Percentiles rank a stretch among this genome's conserved stretches.
These are phyloP conservation scores for Soucietia sequanensis DNA, from an alignment of 805 yeast species.

Conservation along the genomic window DNA sequence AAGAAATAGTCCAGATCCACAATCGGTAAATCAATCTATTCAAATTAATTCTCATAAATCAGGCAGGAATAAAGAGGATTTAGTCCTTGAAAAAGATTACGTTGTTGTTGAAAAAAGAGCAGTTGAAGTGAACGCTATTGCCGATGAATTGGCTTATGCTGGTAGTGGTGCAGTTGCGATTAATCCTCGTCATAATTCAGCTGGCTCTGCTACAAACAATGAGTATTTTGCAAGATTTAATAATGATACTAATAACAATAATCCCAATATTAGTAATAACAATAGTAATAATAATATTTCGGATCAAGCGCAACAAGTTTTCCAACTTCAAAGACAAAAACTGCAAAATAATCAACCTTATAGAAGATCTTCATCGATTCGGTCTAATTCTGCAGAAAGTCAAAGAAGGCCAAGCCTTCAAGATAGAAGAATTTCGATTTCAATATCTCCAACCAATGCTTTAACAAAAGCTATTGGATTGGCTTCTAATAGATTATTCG, in stretches of 20 bases:
- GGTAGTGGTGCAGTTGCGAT: slow-evolving; percentile 52
- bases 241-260: no score
- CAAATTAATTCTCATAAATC: slow-evolving; percentile 8
- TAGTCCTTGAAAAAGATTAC: slow-evolving; percentile 74
- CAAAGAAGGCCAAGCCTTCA: slow-evolving; percentile 61
- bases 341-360: slow-evolving; percentile 12
- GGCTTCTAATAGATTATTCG: slow-evolving; percentile 86
- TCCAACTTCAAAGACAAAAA: slow-evolving; percentile 3
- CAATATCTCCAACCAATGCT: slow-evolving; percentile 83
- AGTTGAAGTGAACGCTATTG: slow-evolving; percentile 92
- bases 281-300: no score
- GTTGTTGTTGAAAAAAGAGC: slow-evolving; percentile 94
- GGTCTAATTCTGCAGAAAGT: slow-evolving; percentile 48
- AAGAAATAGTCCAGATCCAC: slow-evolving; percentile 45
- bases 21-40: slow-evolving; percentile 22
- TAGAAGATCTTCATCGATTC: slow-evolving; percentile 34
- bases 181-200: slow-evolving; percentile 29
- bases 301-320: slow-evolving; percentile 14
- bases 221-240: slow-evolving; percentile 6
- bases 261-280: no score
- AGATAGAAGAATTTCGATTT: slow-evolving; percentile 64
- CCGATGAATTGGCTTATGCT: slow-evolving; percentile 81
- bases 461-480: slow-evolving; percentile 81
- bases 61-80: slow-evolving; percentile 35
- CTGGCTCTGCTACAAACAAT: slow-evolving; percentile 14